These are phyloP conservation scores for Tricholoma saponaceum DNA, from an alignment of 768 basidiomycete species.

Conservation along the genomic window DNA sequence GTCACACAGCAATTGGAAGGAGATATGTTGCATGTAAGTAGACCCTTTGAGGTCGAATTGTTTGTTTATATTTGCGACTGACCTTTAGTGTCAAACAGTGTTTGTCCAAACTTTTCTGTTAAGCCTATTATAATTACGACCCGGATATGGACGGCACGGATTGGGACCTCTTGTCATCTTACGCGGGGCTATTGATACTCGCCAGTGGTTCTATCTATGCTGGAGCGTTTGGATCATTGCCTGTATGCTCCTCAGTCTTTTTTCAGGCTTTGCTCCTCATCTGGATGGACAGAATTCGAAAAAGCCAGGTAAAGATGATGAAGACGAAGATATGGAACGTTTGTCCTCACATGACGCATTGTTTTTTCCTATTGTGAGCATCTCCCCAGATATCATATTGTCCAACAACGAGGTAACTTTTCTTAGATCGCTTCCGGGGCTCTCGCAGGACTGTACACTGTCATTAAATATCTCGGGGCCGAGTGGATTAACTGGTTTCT, in stretches of 20 bases:
- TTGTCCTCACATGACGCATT: constrained; percentile 69
- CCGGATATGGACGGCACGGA: constrained; percentile 30
- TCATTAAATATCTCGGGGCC: constrained; percentile 73
- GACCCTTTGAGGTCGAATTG: no score
- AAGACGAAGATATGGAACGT: constrained; percentile 59
- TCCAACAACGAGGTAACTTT: constrained; percentile 1
- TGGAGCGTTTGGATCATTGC: constrained; percentile 65
- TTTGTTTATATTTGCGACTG: no score
- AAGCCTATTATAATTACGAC: neutral
- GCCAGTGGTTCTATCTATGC: constrained; percentile 66
- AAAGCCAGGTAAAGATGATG: constrained; percentile 27
- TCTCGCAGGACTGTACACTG: constrained; percentile 63
- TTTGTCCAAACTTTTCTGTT: neutral
- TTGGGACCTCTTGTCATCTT: constrained; percentile 63
- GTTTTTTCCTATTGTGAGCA: constrained; percentile 69
- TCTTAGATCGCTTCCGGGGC: constrained; percentile 63
- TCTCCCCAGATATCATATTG: neutral
- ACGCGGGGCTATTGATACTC: constrained; percentile 61
- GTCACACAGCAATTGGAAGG: no score
- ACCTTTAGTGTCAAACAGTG: neutral
- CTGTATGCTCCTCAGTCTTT: constrained; percentile 39
- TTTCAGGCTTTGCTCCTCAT: constrained; percentile 4
- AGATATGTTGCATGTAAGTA: no score
- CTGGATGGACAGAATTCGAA: constrained; percentile 2
- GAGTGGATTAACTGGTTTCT: constrained; percentile 83